Evolutionary conservation across 495 filamentous ascomycete species (phyloP), one percentile per base, ranked within the genome.

Genomic region (Penicillium coprophilum): DNA sequence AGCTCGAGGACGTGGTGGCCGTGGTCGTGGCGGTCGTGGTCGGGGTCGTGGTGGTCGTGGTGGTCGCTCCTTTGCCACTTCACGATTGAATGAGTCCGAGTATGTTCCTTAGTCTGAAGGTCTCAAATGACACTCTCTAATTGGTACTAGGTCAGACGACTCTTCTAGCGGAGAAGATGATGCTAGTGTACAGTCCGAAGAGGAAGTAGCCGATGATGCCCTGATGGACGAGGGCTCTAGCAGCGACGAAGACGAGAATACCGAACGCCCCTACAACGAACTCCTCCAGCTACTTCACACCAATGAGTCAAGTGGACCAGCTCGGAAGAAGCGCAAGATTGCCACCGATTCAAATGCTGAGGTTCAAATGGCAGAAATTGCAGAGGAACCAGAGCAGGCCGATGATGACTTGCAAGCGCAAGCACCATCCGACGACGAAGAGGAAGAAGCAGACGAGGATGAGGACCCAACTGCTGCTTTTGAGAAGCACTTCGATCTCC

Each of bases 401-500:
- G 67, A 70, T 11, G 57, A 63, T 24, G 61, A 56, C 12, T 46
- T 75, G 28, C 59, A 76, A 60, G 68, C 71, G 27, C 71, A 74
- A 55, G 71, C 64, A 30, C 71, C 71, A 21, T 73, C 72, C 0
- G 71, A 74, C 30, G 79, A 82, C 38, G 70, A 80, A 27, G 81
- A 80, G 32, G 66, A 57, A 19, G 64, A 66, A 10, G 58, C 51
- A 11, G 66, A 67, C 9, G 73, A 75, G 12, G 70, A 62, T 12
- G 70, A 60, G 19, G 74, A 73, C 32, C 71, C 70, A 24, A 76
- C 77, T 2, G 92, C 96, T 68, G 86, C 89, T 3, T 96, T 95
- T 64, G 85, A 92, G 46, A 74, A 77, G 32, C 93, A 96, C 69
- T 93, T 96, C 70, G 80, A 82, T 28, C 71, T 73, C 20, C 81